A percentile compares a stretch with the other conserved stretches of the same genome.
phyloP scores from a whole-genome alignment of 768 basidiomycete genomes.

The Lactarius sp. region DNA sequence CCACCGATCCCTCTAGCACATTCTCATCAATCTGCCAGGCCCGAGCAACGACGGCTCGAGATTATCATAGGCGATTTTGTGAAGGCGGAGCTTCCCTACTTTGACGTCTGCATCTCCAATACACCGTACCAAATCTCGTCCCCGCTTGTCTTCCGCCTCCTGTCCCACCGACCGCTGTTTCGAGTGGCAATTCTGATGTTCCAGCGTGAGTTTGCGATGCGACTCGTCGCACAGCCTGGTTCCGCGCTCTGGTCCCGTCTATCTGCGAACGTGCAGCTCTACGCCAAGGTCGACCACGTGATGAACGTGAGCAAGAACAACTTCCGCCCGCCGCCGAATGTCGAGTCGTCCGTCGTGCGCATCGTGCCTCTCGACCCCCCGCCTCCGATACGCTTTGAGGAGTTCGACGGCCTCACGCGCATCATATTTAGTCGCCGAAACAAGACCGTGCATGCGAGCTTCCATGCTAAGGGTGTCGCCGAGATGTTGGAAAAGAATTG shows the following conservation, averaged over 20 bases:
- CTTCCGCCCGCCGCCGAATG: slow-evolving; percentile 92
- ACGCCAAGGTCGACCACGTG: slow-evolving; percentile 91
- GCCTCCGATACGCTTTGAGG: slow-evolving; percentile 92
- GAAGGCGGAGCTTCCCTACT: slow-evolving; percentile 96
- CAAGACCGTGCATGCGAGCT: slow-evolving; percentile 85
- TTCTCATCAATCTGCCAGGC: slow-evolving; percentile 43
- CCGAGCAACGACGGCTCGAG: slow-evolving; percentile 92
- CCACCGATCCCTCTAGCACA: not conserved
- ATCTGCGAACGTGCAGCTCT: slow-evolving; percentile 95
- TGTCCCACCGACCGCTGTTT: slow-evolving; percentile 92
- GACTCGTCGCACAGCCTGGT: slow-evolving; percentile 81
- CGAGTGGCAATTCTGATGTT: slow-evolving; percentile 98
- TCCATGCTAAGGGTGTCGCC: slow-evolving; percentile 90
- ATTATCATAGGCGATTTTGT: slow-evolving; percentile 97
- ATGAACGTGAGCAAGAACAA: slow-evolving; percentile 97
- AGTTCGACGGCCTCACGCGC: slow-evolving; percentile 92
- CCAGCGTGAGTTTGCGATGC: slow-evolving; percentile 95
- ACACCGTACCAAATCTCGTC: slow-evolving; percentile 99
- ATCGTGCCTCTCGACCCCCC: slow-evolving; percentile 92
- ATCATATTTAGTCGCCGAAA: slow-evolving; percentile 89
- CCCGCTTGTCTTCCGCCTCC: slow-evolving; percentile 91
- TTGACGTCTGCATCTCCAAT: slow-evolving; percentile 98
- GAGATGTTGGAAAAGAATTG: slow-evolving; percentile 93
- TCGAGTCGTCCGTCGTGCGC: slow-evolving; percentile 90
- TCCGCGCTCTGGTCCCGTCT: slow-evolving; percentile 89